Evolutionary conservation across 257 asterid genomes (phyloP), one percentile per base, ranked within the genome.

Genomic region (Solanum etuberosum): DNA sequence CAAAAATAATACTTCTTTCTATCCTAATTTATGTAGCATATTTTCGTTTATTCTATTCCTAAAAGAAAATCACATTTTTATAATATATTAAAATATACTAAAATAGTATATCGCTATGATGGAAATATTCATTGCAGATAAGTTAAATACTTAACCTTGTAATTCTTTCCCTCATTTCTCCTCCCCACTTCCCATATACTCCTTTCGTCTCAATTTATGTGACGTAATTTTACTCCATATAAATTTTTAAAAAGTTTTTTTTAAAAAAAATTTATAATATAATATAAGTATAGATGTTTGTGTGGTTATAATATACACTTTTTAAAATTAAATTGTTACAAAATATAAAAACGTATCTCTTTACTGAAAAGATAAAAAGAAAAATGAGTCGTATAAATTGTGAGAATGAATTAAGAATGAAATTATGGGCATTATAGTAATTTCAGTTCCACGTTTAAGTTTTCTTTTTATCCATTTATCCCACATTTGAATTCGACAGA

Each of bases 401-500:
- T 1, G 63, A 54, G 10, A 5, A 42, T 42, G 3, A 12, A 14
- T 4, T 46, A 48, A 48, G 1, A 10, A 73, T 20, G 10, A 29
- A 27, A 15, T 5, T 11, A n/a, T 65, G 90, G 90, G 88, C 32
- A 86, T 73, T 91, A 32, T 37, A 9, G 91, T 86, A 71, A 86
- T 21, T 84, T 8, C 3, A 31, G 29, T 5, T 42, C 20, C 51
- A 73, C 81, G 25, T 71, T 18, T 18, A 18, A 73, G 7, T 68
- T 68, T 1, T 70, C 3, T 15, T 73, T 71, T 10, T 72, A 3
- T 8, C 27, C 78, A 11, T 31, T 20, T 16, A 34, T n/a, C 57
- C 31, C 63, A 16, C 27, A 80, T 90, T 91, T 90, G 85, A 89
- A 91, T 83, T 8, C 0, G 70, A 70, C 84, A 83, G 43, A 90